Base-by-base conservation (phyloP, 805 yeast species). In the Hyphopichia homilentoma region DNA sequence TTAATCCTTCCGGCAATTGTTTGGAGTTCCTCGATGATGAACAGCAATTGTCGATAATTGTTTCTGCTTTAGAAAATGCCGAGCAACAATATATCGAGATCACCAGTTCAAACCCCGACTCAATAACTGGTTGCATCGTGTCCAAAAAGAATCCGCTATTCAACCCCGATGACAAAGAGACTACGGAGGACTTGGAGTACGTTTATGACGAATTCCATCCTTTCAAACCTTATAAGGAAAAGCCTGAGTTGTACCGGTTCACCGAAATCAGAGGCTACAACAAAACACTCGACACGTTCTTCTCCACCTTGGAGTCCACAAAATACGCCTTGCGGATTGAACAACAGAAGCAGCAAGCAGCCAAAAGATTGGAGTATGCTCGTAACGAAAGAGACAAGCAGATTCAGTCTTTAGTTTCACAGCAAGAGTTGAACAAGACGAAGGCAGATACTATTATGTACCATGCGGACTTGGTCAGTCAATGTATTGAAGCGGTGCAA, bases 231-330 rank as follows among this genome's bases (percentile, higher is more conserved):
- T 47, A 50, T 34, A 57, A 71, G 31, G 65, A 54, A 7, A 55
- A 59, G 7, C 43, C 44, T 2, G 41, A 44, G 1, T 39, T 46
- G 6, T 54, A 48, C 30, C 59, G 62, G 15, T 48, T 79, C 14
- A 64, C 72, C 2, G 64, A 61, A 13, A 58, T 77, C 9, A 57
- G 62, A 6, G 88, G 93, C 0, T 90, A 87, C 54, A 89, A 87
- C 50, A 73, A 75, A 36, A 81, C 97, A 0, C 69, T 90, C 14
- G 98, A 90, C 56, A 67, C 64, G 25, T 90, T 84, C 50, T 90
- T 84, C 52, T 86, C 96, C 0, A 79, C 90, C 0, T 65, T 89
- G 11, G 95, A 90, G 50, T 79, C 94, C 4, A 77, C 87, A 4
- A 86, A 85, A 48, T 76, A 79, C 47, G 80, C 88, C 0, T 58